Evolutionary conservation across 495 filamentous ascomycete species (phyloP), one percentile per base, ranked within the genome.

Genomic region (Saxophila tyrrhenica): DNA sequence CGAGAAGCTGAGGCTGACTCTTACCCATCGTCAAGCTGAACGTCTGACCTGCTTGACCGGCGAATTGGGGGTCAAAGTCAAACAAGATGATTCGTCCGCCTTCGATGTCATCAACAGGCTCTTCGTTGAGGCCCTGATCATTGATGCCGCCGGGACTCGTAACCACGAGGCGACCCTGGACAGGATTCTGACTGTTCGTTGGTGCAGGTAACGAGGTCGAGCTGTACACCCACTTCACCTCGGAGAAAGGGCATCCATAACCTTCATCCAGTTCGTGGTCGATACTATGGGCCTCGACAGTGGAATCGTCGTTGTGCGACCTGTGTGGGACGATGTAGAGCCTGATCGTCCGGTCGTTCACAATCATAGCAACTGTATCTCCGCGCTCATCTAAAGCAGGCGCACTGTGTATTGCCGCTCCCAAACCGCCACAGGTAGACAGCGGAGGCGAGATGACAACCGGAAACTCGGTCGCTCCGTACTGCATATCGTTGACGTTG

Each of bases 181-280:
- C 51, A 41, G 48, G 50, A 5, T 24, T 51, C 41, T 57, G 55
- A 21, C 48, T 51, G 25, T 17, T 55, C 17, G 44, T 17, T 19
- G 59, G 59, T 22, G 50, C 55, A 8, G 55, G 50, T 17, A 55
- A 29, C 0, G 50, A 39, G 1, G 46, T 43, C 1, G 44, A 47
- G 22, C 51, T 51, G 48, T 58, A 52, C 41, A 62, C 55, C 59
- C 59, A 62, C 11, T 46, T 43, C 29, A 50, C 50, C 23, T 62
- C 59, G 25, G 29, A 54, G 47, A 62, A 58, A 2, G 59, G 59
- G 29, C 59, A 62, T 0, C 59, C 59, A 21, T 62, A 58, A 1
- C 59, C 59, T 42, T 62, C 59, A 23, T 62, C 59, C 16, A 62
- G 48, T 50, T 62, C 59, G 32, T 62, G 59, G 52, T 62, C 59